Evolutionary conservation across 352 stramenopile species (phyloP).

Genomic region (Thalassiosira mediterranea): DNA sequence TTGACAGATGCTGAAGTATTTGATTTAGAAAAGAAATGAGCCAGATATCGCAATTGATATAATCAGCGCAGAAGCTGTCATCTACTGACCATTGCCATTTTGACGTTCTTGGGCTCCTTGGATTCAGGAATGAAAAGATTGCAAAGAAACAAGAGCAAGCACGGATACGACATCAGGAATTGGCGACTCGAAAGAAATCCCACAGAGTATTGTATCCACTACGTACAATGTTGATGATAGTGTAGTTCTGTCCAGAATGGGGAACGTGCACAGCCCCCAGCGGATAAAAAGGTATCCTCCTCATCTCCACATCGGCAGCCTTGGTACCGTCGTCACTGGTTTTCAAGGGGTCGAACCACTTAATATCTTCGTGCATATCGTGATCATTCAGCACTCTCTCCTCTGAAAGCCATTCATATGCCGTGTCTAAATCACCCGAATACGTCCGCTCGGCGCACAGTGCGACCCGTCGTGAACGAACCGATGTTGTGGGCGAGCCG

Average conservation of each 20-base stretch:
- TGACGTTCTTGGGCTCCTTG: constrained; percentile 56
- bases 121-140: no score
- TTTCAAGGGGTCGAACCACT: constrained; percentile 25
- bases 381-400: constrained; percentile 27
- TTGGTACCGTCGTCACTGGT: not conserved
- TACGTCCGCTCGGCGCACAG: not conserved
- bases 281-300: constrained; percentile 53
- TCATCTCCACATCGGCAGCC: not conserved
- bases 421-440: constrained; percentile 38
- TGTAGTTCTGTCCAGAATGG: constrained; percentile 44
- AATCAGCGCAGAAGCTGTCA: no score
- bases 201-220: no score
- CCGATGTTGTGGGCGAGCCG: no score
- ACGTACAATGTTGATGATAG: constrained; percentile 57
- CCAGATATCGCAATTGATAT: no score
- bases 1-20: no score
- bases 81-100: constrained; percentile 60
- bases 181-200: no score
- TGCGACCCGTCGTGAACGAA: not conserved
- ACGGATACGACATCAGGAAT: no score
- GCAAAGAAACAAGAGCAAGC: no score
- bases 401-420: constrained; percentile 48
- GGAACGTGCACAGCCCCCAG: constrained; percentile 45
- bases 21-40: no score
- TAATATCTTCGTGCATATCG: constrained; percentile 19